Evolutionary conservation across 257 asterid genomes (phyloP).

Genomic region (Handroanthus guayacan): DNA sequence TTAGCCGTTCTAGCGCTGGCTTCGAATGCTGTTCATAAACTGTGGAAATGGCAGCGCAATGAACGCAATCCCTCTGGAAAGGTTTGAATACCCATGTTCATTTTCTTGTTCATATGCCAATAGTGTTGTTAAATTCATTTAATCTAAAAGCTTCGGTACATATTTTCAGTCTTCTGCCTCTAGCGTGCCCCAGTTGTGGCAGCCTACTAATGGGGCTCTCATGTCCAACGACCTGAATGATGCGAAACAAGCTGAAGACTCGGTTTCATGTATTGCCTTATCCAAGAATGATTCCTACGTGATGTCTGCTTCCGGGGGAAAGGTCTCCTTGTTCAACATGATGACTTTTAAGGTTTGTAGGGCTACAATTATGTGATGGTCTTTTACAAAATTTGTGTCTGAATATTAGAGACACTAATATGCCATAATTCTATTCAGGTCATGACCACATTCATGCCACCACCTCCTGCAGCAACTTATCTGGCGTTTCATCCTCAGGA

Average conservation of each 20-base stretch:
- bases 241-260: constrained; percentile 75
- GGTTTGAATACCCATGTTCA: constrained; percentile 46
- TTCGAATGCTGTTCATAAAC: constrained; percentile 91
- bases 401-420: constrained; percentile 28
- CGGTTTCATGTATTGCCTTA: constrained; percentile 90
- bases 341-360: constrained; percentile 90
- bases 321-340: constrained; percentile 96
- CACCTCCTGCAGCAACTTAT: constrained; percentile 97
- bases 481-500: constrained; percentile 96
- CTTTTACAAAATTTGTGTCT: constrained; percentile 7
- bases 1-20: constrained; percentile 81
- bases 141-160: constrained; percentile 29
- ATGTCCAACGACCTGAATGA: constrained; percentile 88
- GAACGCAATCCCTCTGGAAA: constrained; percentile 93
- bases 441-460: constrained; percentile 99
- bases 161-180: constrained; percentile 71
- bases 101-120: constrained; percentile 14
- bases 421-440: constrained; percentile 58
- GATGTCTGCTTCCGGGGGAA: constrained; percentile 99
- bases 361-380: constrained; percentile 1
- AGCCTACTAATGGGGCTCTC: constrained; percentile 79
- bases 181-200: constrained; percentile 85
- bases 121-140: constrained; percentile 14
- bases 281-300: constrained; percentile 98
- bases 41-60: constrained; percentile 97